These are phyloP conservation scores for Ambrosia trifida DNA, from an alignment of 129 eudicot genomes.

Conservation along the genomic window DNA sequence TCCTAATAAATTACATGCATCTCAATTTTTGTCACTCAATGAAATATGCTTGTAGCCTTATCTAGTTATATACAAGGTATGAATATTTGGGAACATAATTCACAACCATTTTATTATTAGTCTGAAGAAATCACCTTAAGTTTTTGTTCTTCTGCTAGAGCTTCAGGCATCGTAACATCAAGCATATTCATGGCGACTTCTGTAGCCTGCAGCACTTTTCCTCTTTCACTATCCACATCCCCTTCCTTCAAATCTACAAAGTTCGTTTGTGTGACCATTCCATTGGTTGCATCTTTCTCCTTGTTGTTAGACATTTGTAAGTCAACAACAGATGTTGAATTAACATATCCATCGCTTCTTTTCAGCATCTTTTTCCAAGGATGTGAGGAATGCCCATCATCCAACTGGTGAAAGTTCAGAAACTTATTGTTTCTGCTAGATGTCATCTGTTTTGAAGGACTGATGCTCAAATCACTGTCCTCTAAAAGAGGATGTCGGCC, in stretches of 20 bases:
- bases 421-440: conserved; percentile 30
- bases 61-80: background rate
- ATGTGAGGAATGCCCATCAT: conserved; percentile 32
- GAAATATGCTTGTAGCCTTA: background rate
- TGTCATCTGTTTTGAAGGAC: conserved; percentile 61
- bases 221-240: conserved; percentile 58
- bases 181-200: conserved; percentile 84
- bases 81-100: background rate
- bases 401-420: conserved; percentile 27
- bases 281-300: conserved; percentile 28
- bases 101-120: background rate
- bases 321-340: conserved; percentile 34
- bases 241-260: conserved; percentile 41
- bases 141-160: conserved; percentile 73
- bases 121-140: conserved; percentile 50
- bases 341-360: conserved; percentile 32
- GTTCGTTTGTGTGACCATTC: conserved; percentile 24
- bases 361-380: conserved; percentile 30
- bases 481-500: conserved; percentile 89
- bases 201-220: conserved; percentile 68
- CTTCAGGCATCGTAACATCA: conserved; percentile 73
- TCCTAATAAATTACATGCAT: background rate
- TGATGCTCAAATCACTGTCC: conserved; percentile 72
- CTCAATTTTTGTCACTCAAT: background rate
- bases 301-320: conserved; percentile 18